phyloP scores from a whole-genome alignment of 164 flowering plant species.

The Sextonia rubra region DNA sequence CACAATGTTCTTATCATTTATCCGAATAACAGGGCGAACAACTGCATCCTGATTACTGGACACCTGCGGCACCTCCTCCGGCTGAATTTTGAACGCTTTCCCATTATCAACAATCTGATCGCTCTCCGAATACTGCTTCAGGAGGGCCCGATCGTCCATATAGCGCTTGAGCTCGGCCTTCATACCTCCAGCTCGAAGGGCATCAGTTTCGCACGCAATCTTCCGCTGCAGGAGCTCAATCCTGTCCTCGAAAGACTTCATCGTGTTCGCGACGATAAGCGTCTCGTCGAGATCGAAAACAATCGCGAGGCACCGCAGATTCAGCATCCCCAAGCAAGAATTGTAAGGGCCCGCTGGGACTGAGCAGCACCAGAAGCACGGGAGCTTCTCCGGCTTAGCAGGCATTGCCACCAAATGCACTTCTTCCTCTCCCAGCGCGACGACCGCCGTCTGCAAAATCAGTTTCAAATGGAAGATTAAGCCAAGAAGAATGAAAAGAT shows the following conservation, averaged over 20 bases:
- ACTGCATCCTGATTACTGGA: constrained; percentile 50
- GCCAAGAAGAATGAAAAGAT: not conserved
- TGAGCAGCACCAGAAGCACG: constrained; percentile 85
- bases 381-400: constrained; percentile 68
- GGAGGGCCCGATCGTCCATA: constrained; percentile 61
- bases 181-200: constrained; percentile 57
- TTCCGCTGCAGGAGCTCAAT: constrained; percentile 66
- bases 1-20: constrained; percentile 78
- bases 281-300: constrained; percentile 99
- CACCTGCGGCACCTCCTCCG: constrained; percentile 60
- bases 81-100: constrained; percentile 44
- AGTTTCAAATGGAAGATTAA: not conserved
- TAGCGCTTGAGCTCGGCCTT: constrained; percentile 76
- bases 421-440: constrained; percentile 67
- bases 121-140: constrained; percentile 79
- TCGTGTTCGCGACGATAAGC: constrained; percentile 91
- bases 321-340: constrained; percentile 69
- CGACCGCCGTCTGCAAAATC: constrained; percentile 75
- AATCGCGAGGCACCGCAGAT: constrained; percentile 72
- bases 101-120: constrained; percentile 76
- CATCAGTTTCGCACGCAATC: constrained; percentile 67
- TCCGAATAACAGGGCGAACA: constrained; percentile 74
- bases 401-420: constrained; percentile 95
- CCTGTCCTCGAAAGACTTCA: constrained; percentile 93
- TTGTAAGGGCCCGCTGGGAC: constrained; percentile 58